These are phyloP conservation scores for Gentiana dahurica DNA, from an alignment of 257 asterid species.

Conservation along the genomic window DNA sequence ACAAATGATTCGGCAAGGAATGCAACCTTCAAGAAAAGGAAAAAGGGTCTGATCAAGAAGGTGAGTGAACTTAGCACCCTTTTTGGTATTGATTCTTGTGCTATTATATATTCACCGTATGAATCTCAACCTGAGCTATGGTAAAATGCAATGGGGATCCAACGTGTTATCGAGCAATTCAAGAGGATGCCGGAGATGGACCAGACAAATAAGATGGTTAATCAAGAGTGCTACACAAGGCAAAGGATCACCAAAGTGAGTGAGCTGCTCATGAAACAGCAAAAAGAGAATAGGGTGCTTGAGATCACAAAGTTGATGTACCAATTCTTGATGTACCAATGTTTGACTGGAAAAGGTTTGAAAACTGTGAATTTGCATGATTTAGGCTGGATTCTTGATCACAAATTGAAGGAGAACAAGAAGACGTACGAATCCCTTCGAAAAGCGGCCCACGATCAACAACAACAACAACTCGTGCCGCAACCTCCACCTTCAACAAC, in stretches of 20 bases:
- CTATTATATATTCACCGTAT: slow-evolving; percentile 56
- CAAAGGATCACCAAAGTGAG: slow-evolving; percentile 13
- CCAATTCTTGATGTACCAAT: background rate
- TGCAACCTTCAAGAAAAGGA: no score
- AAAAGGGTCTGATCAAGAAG: no score
- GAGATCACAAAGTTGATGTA: slow-evolving; percentile 12
- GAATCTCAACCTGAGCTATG: slow-evolving; percentile 48
- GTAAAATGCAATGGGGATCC: slow-evolving; percentile 43
- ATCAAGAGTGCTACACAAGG: slow-evolving; percentile 8
- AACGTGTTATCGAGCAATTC: slow-evolving; percentile 20
- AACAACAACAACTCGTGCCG: background rate
- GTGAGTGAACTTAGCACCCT: no score
- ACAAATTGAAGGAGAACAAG: slow-evolving; percentile 1
- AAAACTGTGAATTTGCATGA: background rate
- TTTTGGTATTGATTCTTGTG: slow-evolving; percentile 63
- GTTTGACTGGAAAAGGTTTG: background rate
- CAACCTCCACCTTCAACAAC: background rate
- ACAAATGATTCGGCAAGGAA: no score
- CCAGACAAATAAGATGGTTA: slow-evolving; percentile 11
- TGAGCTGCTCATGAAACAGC: slow-evolving; percentile 10
- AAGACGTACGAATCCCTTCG: slow-evolving; percentile 4
- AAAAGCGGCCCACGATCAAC: background rate
- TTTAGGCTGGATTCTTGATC: slow-evolving; percentile 7
- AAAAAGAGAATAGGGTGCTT: slow-evolving; percentile 7
- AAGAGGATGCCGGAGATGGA: slow-evolving; percentile 16